Conservation (phyloP, 2,329 filamentous ascomycete species). For the Aspergillus intermedius region DNA sequence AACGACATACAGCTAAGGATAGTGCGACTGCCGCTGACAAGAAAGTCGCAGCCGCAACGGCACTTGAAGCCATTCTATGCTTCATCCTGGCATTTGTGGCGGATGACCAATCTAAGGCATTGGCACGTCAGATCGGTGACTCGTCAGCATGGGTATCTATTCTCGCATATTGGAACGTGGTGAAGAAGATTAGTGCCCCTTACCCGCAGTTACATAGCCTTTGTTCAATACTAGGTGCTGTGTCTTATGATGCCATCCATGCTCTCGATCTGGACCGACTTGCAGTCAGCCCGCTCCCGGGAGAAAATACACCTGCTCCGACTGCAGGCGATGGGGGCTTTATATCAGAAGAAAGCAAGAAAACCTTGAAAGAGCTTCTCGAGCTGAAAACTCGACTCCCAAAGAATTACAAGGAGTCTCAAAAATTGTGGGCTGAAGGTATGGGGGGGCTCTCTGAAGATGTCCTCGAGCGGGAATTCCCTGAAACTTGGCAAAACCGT, state of each 20-base stretch:
- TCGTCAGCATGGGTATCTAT: constrained; percentile 43
- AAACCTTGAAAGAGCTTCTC: constrained; percentile 31
- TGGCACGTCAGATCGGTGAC: constrained; percentile 32
- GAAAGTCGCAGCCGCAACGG: constrained; percentile 34
- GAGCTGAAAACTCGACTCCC: constrained; percentile 36
- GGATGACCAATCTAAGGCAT: constrained; percentile 34
- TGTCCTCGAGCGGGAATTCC: constrained; percentile 36
- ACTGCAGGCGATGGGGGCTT: constrained; percentile 38
- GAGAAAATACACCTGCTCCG: constrained; percentile 33
- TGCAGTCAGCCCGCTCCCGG: constrained; percentile 33
- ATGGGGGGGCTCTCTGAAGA: constrained; percentile 35
- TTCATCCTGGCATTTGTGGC: constrained; percentile 43
- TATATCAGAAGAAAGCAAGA: constrained; percentile 32
- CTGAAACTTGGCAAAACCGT: constrained; percentile 38
- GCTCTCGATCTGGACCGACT: constrained; percentile 40
- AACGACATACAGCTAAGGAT: constrained; percentile 28
- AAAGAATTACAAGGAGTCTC: constrained; percentile 37
- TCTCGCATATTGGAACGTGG: constrained; percentile 42
- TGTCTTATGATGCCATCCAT: constrained; percentile 42
- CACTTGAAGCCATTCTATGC: constrained; percentile 41
- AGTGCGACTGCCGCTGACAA: constrained; percentile 23
- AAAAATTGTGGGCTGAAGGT: constrained; percentile 40
- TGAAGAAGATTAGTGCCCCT: constrained; percentile 31
- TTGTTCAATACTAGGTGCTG: constrained; percentile 40
- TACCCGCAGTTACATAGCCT: constrained; percentile 40